phyloP scores from a whole-genome alignment of 139 green algal genomes.

The Edaphochlamys debaryana region DNA sequence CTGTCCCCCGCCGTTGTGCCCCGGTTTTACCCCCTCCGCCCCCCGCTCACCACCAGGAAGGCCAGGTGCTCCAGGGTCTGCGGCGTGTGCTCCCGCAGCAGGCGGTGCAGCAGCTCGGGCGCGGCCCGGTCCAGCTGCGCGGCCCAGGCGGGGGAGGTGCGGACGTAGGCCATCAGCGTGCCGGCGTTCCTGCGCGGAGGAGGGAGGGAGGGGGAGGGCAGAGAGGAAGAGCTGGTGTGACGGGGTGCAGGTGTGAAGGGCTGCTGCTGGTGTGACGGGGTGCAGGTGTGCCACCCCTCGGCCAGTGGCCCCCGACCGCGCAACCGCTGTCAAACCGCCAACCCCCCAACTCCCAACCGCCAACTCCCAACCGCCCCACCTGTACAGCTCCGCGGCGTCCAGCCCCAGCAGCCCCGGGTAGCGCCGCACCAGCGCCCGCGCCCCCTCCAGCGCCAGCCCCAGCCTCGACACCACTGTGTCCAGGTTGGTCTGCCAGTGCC shows the following conservation, averaged over 20 bases:
- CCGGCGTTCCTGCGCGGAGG: background rate
- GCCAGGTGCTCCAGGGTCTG: constrained; percentile 13
- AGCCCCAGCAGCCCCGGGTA: constrained; percentile 12
- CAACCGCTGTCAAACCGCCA: too few species aligned
- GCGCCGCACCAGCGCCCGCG: background rate
- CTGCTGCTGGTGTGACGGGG: too few species aligned
- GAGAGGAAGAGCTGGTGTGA: too few species aligned
- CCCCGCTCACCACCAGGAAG: constrained; percentile 21
- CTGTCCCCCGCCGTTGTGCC: too few species aligned
- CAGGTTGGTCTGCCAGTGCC: constrained; percentile 48
- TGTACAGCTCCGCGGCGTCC: background rate
- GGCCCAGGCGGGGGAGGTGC: background rate
- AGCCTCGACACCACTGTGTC: constrained; percentile 15
- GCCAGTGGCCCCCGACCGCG: too few species aligned
- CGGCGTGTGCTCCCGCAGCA: background rate
- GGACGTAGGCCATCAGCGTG: background rate
- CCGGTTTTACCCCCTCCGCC: too few species aligned
- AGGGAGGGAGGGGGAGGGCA: background rate
- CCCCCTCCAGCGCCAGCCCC: constrained; percentile 9
- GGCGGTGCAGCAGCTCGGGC: constrained; percentile 7
- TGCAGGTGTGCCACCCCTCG: too few species aligned
- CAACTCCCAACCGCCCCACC: too few species aligned
- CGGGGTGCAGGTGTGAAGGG: too few species aligned
- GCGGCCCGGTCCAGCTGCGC: background rate
- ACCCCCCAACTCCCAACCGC: too few species aligned